A percentile compares a stretch with the other conserved stretches of the same genome.
These are phyloP conservation scores for Limnanthes douglasii DNA, from an alignment of 345 rosid genomes.

Conservation along the genomic window DNA sequence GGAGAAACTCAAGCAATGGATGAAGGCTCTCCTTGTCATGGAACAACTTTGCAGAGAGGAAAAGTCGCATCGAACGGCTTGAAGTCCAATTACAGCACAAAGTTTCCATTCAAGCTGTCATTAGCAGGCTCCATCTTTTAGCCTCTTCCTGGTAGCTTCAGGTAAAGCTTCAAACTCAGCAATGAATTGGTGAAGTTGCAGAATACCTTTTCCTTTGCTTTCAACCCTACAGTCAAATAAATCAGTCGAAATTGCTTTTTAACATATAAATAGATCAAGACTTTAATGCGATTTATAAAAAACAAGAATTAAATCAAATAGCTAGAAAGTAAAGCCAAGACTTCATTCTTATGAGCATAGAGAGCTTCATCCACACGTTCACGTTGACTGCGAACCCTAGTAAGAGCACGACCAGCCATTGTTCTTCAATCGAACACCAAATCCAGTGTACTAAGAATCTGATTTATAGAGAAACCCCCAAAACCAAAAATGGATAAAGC, in stretches of 20 bases:
- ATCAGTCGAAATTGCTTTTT: too few relatives aligned
- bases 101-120: conserved; percentile 55
- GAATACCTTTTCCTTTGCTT: conserved; percentile 60
- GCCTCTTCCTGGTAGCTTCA: conserved; percentile 31
- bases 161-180: conserved; percentile 65
- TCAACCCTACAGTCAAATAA: conserved; percentile 33
- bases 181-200: conserved; percentile 55
- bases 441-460: too few relatives aligned
- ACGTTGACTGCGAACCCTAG: conserved; percentile 55
- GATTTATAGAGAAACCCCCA: too few relatives aligned
- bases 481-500: too few relatives aligned
- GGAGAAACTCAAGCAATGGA: conserved; percentile 70
- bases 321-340: conserved; percentile 63
- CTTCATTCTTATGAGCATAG: conserved; percentile 39
- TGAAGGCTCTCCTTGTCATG: conserved; percentile 80
- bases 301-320: too few relatives aligned
- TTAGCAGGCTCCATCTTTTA: conserved; percentile 41
- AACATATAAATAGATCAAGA: too few relatives aligned
- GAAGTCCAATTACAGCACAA: conserved; percentile 76
- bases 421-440: too few relatives aligned
- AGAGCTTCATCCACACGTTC: conserved; percentile 77
- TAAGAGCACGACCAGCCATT: conserved; percentile 37
- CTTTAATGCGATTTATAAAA: neutral
- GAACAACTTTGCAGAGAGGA: conserved; percentile 84
- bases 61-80: conserved; percentile 71